Conservation (phyloP, 306 rosid genomes). For the Fragaria vesca region DNA sequence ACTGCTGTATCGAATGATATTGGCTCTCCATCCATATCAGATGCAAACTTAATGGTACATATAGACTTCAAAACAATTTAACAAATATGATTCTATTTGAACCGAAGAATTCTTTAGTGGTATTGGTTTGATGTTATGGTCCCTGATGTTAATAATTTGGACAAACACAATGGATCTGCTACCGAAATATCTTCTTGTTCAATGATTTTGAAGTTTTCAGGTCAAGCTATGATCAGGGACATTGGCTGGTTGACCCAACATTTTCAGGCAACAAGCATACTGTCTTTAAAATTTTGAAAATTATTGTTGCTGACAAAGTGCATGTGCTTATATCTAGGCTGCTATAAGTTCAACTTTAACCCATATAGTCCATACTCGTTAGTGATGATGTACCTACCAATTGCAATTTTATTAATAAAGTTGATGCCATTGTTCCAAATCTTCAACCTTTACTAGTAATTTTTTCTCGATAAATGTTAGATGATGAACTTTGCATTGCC, state of each 20-base stretch:
- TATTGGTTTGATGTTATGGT: neutral
- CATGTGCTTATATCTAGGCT: neutral
- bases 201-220: neutral
- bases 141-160: neutral
- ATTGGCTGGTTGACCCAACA: neutral
- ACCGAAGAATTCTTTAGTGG: neutral
- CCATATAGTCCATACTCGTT: neutral
- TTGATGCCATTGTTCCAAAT: neutral
- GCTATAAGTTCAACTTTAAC: neutral
- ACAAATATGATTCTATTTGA: neutral
- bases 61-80: conserved; percentile 3
- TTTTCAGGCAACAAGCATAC: neutral
- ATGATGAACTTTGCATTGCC: conserved; percentile 2
- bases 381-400: neutral
- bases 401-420: neutral
- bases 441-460: neutral
- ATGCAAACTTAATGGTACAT: conserved; percentile 69
- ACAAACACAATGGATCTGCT: neutral
- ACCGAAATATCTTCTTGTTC: neutral
- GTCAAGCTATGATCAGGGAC: neutral
- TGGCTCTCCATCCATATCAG: conserved; percentile 55
- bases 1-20: conserved; percentile 52
- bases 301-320: neutral
- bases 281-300: neutral
- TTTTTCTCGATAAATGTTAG: neutral